A percentile compares a stretch with the other conserved stretches of the same genome.
These are phyloP conservation scores for Eutrema salsugineum DNA, from an alignment of 441 rosid species.

Conservation along the genomic window DNA sequence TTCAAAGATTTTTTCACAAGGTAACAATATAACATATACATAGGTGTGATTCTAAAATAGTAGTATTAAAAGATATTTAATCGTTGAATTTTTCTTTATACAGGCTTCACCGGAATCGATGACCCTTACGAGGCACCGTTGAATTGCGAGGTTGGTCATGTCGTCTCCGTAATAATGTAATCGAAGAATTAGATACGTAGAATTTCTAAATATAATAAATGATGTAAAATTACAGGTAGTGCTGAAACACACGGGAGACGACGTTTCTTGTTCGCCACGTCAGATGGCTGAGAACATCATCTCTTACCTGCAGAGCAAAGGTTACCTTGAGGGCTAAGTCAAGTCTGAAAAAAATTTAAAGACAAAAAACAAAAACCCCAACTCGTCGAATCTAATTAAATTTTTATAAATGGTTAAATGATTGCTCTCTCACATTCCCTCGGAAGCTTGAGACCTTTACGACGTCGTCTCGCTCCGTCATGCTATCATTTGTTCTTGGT, in stretches of 20 bases:
- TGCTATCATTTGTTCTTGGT: slow-evolving; percentile 17
- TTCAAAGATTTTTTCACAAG: not conserved
- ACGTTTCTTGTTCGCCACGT: slow-evolving; percentile 43
- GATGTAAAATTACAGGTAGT: slow-evolving; percentile 47
- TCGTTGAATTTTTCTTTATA: not conserved
- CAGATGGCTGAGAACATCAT: slow-evolving; percentile 72
- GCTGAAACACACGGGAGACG: slow-evolving; percentile 39
- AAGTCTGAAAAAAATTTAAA: not conserved
- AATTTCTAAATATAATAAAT: not conserved
- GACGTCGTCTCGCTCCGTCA: slow-evolving; percentile 8
- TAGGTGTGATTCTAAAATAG: not conserved
- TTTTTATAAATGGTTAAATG: not conserved
- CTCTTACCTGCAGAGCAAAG: slow-evolving; percentile 61
- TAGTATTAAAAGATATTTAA: not conserved
- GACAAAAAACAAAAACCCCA: not conserved
- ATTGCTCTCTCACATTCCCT: slow-evolving; percentile 2
- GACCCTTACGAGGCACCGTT: slow-evolving; percentile 74
- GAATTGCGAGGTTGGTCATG: slow-evolving; percentile 52
- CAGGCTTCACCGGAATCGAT: slow-evolving; percentile 73
- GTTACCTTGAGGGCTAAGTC: slow-evolving; percentile 52
- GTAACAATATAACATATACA: not conserved
- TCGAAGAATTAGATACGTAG: not conserved
- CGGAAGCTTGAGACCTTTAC: slow-evolving; percentile 14
- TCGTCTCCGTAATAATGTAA: slow-evolving; percentile 2
- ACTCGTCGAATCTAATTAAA: slow-evolving; percentile 9